Base-by-base conservation (phyloP, 2,329 filamentous ascomycete genomes). In the Fusarium sp. region DNA sequence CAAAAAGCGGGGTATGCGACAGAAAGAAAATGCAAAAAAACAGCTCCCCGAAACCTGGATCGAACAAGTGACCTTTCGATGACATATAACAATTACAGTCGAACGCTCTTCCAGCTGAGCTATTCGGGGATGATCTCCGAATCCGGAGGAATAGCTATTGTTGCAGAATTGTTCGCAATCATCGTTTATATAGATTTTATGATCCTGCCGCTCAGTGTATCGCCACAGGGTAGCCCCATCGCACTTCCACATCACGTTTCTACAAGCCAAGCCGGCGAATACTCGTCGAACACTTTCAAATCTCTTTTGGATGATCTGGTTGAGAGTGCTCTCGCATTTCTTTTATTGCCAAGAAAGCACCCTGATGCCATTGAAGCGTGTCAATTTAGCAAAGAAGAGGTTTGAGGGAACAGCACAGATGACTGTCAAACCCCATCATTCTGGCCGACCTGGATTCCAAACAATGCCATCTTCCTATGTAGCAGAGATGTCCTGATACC, bases 31-130 rank as follows among this genome's bases (percentile, higher is more conserved):
- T 14, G 7, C 18, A 55, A 62, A 55, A 11, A 42, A 13, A 16
- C 51, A 55, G 30, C 21, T 63, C 60, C 60, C 60, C 60, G 60
- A 63, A 63, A 63, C 59, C 59, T 63, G 59, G 59, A 63, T 63
- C 59, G 59, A 63, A 63, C 59, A 63, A 63, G 59, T 63, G 59
- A 63, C 59, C 59, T 63, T 63, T 63, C 59, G 21, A 23, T 23
- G 21, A 23, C 21, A 23, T 23, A 23, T 23, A 23, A 23, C 21
- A 23, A 23, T 23, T 23, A 23, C 21, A 23, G 21, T 23, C 21
- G 21, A 23, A 23, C 21, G 21, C 21, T 23, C 21, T 23, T 63
- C 59, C 59, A 63, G 58, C 60, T 63, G 60, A 63, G 60, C 60
- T 63, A 63, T 63, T 63, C 58, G 60, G 60, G 60, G 60, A 63